phyloP scores from a whole-genome alignment of 805 yeast species.

The Zygosaccharomyces siamensis region DNA sequence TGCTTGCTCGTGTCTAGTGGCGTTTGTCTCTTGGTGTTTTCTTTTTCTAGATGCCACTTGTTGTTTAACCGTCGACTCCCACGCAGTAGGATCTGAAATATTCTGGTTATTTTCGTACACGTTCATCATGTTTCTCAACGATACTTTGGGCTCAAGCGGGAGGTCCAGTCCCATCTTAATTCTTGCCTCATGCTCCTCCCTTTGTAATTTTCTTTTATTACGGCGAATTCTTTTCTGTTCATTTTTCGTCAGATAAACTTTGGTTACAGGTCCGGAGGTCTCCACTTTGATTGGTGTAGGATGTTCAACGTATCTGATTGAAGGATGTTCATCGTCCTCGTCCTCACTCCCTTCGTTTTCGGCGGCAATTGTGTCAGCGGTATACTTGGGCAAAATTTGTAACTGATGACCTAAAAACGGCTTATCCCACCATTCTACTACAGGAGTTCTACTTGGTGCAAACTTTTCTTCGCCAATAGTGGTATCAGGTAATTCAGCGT shows the following conservation, averaged over 20 bases:
- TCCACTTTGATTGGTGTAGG: slow-evolving; percentile 64
- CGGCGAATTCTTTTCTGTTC: slow-evolving; percentile 72
- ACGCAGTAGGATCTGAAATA: slow-evolving; percentile 80
- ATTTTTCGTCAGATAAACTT: slow-evolving; percentile 63
- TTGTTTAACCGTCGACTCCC: slow-evolving; percentile 63
- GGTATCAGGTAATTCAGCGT: slow-evolving; percentile 45
- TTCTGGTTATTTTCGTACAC: slow-evolving; percentile 77
- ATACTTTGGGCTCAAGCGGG: slow-evolving; percentile 86
- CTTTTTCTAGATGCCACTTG: slow-evolving; percentile 61
- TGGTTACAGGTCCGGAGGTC: slow-evolving; percentile 39
- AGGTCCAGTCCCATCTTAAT: slow-evolving; percentile 78
- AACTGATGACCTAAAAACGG: slow-evolving; percentile 42
- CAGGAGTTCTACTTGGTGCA: slow-evolving; percentile 49
- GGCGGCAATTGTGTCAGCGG: slow-evolving; percentile 29
- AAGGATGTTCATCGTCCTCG: slow-evolving; percentile 38
- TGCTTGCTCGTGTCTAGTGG: slow-evolving; percentile 44
- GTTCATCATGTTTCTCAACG: slow-evolving; percentile 76
- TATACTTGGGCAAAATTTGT: slow-evolving; percentile 36
- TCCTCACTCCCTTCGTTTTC: slow-evolving; percentile 31
- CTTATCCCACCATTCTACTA: slow-evolving; percentile 86
- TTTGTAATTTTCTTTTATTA: slow-evolving; percentile 56
- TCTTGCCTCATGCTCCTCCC: slow-evolving; percentile 70
- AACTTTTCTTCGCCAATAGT: slow-evolving; percentile 53
- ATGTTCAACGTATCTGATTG: slow-evolving; percentile 74
- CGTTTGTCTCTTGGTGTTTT: slow-evolving; percentile 58